Evolutionary conservation across 2,329 filamentous ascomycete genomes (phyloP), one percentile per base, ranked within the genome.

Genomic region (Verticillium tricorpus): DNA sequence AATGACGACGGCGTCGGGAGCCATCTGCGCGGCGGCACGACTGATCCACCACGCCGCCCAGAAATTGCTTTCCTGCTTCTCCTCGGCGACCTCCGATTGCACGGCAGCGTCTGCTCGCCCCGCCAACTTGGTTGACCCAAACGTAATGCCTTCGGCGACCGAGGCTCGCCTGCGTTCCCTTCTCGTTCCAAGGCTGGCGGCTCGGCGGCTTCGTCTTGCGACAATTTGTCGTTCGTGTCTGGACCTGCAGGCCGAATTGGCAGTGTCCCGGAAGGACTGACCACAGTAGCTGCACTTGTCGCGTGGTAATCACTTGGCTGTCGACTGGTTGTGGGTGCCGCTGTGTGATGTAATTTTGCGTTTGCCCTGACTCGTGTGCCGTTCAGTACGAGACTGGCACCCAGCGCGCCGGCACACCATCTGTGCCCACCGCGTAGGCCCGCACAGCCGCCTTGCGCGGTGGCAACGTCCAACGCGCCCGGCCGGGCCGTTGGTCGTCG

Each of bases 381-480:
- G 15, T 52, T 65, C 58, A 68, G 31, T 61, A 64, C 15, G 65
- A 64, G 59, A 74, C 65, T 11, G 82, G 72, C 63, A 85, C 77
- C 86, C 86, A 89, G 67, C 86, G 78, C 22, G 78, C 76, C 22
- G 86, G 86, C 37, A 89, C 80, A 32, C 86, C 86, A 63, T 86
- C 82, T 39, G 79, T 67, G 40, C 83, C 79, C 63, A 88, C 79
- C 63, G 82, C 81, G 72, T 88, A 88, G 12, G 80, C 77, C 68
- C 78, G 84, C 40, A 75, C 74, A 61, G 76, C 76, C 40, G 80
- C 74, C 70, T 85, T 85, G 65, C 87, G 79, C n/a, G 87, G 85
- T 11, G 88, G 87, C n/a, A 90, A 78, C 8, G 86, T 83, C 82
- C 87, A 88, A 56, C 85, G 82, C n/a, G 87, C 87, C 57, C 87